Evolutionary conservation across 371 early-diverging fungal genomes (phyloP).

Genomic region (Rhizomucor pusillus): DNA sequence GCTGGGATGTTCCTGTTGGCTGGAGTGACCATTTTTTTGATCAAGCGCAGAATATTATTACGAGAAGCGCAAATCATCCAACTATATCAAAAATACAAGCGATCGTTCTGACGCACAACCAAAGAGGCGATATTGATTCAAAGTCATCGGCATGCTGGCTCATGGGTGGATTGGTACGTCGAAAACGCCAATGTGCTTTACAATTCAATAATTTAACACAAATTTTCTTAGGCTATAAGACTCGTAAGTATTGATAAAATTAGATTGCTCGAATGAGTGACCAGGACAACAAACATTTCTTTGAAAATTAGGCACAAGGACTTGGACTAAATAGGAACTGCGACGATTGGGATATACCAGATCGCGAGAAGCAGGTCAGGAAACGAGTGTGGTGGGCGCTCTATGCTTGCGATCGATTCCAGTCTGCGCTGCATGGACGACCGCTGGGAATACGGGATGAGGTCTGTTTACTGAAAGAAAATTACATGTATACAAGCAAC

Average conservation of each 20-base stretch:
- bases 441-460: slow-evolving; percentile 42
- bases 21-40: slow-evolving; percentile 50
- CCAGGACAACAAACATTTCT: too few relatives aligned
- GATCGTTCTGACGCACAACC: slow-evolving; percentile 42
- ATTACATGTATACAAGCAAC: neutral
- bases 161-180: slow-evolving; percentile 23
- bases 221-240: slow-evolving; percentile 4
- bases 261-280: neutral
- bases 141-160: slow-evolving; percentile 45
- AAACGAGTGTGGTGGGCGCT: slow-evolving; percentile 45
- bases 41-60: slow-evolving; percentile 31
- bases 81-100: slow-evolving; percentile 45
- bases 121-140: slow-evolving; percentile 36
- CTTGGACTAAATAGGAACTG: slow-evolving; percentile 38
- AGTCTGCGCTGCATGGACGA: slow-evolving; percentile 36
- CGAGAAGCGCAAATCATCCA: slow-evolving; percentile 18
- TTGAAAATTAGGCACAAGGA: slow-evolving; percentile 25
- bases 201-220: neutral
- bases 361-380: slow-evolving; percentile 38
- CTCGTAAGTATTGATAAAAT: neutral
- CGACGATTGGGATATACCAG: slow-evolving; percentile 43
- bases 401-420: slow-evolving; percentile 39
- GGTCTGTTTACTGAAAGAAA: too few relatives aligned
- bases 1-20: slow-evolving; percentile 40
- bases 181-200: neutral